These are phyloP conservation scores for Penicillium flavigenum DNA, from an alignment of 495 filamentous ascomycete species.

Conservation along the genomic window DNA sequence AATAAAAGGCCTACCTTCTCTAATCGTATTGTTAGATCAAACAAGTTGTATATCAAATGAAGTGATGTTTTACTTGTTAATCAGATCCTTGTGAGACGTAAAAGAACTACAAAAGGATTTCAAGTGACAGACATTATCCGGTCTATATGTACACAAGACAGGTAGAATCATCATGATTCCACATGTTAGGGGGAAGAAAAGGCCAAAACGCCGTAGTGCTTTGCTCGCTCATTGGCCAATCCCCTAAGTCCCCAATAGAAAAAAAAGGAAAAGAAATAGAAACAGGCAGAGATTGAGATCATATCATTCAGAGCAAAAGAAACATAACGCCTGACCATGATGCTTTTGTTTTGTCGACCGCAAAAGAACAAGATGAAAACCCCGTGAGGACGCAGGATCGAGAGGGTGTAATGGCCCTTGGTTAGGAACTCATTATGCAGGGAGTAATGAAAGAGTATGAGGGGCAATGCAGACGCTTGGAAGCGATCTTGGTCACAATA, in stretches of 20 bases:
- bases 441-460: conserved; percentile 15
- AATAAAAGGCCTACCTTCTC: too few relatives aligned
- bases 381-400: conserved; percentile 13
- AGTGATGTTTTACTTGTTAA: not conserved
- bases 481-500: not conserved
- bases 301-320: conserved; percentile 9
- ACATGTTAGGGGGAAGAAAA: conserved; percentile 19
- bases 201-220: conserved; percentile 29
- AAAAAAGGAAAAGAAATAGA: conserved; percentile 5
- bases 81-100: not conserved
- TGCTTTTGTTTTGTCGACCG: conserved; percentile 26
- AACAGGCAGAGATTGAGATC: conserved; percentile 10
- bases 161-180: conserved; percentile 6
- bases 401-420: conserved; percentile 4
- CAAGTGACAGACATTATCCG: not conserved
- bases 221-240: conserved; percentile 27
- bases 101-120: not conserved
- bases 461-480: conserved; percentile 2
- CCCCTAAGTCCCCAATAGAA: conserved; percentile 21
- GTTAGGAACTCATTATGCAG: conserved; percentile 8
- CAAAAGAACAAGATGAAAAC: conserved; percentile 13
- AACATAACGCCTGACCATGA: conserved; percentile 31
- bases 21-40: too few relatives aligned
- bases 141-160: conserved; percentile 22
- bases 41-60: too few relatives aligned